Percentiles rank a stretch among this genome's conserved stretches.
phyloP scores from a whole-genome alignment of 129 eudicot species.

The Solidago caesia region DNA sequence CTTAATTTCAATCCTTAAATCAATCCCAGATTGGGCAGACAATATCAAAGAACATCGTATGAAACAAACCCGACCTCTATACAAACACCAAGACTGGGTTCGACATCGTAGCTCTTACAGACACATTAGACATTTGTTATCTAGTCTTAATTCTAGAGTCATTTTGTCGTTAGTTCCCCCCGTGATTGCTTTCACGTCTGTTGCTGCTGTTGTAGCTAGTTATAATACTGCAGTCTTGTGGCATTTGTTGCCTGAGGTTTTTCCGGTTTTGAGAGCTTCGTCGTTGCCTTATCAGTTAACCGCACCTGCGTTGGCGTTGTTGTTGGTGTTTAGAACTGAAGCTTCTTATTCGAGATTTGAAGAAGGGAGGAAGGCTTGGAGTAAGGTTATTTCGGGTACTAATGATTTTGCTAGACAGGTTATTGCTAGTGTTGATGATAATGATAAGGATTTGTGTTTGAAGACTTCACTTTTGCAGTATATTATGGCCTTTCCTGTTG shows the following conservation, averaged over 20 bases:
- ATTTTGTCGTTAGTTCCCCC: slow-evolving; percentile 83
- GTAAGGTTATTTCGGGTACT: slow-evolving; percentile 68
- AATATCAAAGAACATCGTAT: slow-evolving; percentile 64
- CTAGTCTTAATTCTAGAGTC: slow-evolving; percentile 74
- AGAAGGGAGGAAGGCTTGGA: slow-evolving; percentile 97
- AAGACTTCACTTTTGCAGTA: slow-evolving; percentile 79
- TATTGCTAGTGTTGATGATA: slow-evolving; percentile 58
- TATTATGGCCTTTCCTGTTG: slow-evolving; percentile 84
- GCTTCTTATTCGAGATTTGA: slow-evolving; percentile 94
- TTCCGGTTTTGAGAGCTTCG: slow-evolving; percentile 74
- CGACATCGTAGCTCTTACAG: slow-evolving; percentile 79
- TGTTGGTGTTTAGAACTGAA: slow-evolving; percentile 93
- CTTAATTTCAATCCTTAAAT: slow-evolving; percentile 51
- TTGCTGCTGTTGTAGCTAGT: slow-evolving; percentile 66
- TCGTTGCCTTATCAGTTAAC: slow-evolving; percentile 91
- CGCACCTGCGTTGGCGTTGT: slow-evolving; percentile 90
- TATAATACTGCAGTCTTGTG: slow-evolving; percentile 75
- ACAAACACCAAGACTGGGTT: slow-evolving; percentile 73
- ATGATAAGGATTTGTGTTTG: slow-evolving; percentile 30
- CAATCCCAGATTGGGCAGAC: slow-evolving; percentile 89
- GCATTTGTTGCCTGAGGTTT: slow-evolving; percentile 70
- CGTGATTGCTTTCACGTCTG: slow-evolving; percentile 74
- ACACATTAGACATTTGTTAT: slow-evolving; percentile 66
- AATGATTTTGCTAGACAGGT: slow-evolving; percentile 89
- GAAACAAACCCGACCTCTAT: slow-evolving; percentile 50